These are phyloP conservation scores for Colletotrichum sp. DNA, from an alignment of 2,329 filamentous ascomycete species.

Conservation along the genomic window DNA sequence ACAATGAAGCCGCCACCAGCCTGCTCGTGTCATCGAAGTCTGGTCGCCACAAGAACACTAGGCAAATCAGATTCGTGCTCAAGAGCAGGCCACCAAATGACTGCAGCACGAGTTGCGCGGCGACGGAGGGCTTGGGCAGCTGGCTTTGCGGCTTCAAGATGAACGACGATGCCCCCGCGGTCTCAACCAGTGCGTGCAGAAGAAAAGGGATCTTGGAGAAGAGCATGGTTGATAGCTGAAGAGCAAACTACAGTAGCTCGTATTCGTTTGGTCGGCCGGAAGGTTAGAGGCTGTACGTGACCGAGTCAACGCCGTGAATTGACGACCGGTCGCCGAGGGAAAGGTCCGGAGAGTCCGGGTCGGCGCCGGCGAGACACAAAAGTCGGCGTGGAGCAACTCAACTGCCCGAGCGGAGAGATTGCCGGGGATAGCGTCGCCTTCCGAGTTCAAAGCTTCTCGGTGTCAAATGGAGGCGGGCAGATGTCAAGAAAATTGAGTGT, in stretches of 20 bases:
- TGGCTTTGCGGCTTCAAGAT: constrained; percentile 46
- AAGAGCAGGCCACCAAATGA: constrained; percentile 54
- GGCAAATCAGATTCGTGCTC: constrained; percentile 47
- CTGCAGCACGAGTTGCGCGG: constrained; percentile 47
- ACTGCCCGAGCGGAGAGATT: not conserved
- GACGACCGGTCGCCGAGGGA: not conserved
- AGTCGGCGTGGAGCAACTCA: constrained; percentile 10
- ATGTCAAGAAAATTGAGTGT: not conserved
- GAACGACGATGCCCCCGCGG: constrained; percentile 51
- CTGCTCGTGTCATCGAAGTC: constrained; percentile 35
- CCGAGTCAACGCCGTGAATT: not conserved
- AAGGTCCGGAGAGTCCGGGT: not conserved
- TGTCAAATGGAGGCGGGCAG: not conserved
- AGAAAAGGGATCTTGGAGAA: constrained; percentile 37
- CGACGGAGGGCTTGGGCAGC: constrained; percentile 42
- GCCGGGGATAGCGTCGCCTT: not conserved
- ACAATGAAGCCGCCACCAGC: constrained; percentile 44
- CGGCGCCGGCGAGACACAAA: not conserved
- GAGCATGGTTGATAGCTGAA: constrained; percentile 21
- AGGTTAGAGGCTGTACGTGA: not conserved
- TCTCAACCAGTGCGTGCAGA: constrained; percentile 43
- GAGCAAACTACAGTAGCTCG: not conserved
- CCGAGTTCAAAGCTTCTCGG: not conserved
- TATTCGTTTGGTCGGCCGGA: not conserved
- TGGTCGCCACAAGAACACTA: constrained; percentile 36